Base-by-base conservation (phyloP, 768 basidiomycete species). In the Austroboletus eburneus region DNA sequence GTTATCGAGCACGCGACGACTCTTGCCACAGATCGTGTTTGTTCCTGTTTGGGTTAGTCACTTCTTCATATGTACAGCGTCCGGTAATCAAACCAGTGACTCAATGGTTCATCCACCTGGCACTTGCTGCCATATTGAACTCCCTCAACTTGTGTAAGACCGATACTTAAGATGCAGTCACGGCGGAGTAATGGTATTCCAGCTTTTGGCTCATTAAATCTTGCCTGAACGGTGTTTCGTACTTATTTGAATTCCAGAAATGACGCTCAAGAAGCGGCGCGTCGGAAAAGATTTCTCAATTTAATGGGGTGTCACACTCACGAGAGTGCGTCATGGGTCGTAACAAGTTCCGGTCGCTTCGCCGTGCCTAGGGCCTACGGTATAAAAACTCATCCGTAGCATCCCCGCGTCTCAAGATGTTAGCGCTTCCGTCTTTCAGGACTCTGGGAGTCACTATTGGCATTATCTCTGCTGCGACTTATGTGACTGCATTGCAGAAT, bases 401-500 rank as follows among this genome's bases (percentile, higher is more conserved):
- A 33, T 34, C 29, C 32, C 17, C 32, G 16, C 30, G 20, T 35
- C 21, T 39, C 17, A 23, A 33, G 6, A 66, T 59, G 34, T 18
- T 17, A 14, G 14, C 30, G 58, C 32, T 39, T 16, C 20, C 42
- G 10, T 48, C 40, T 38, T 34, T 49, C 38, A 55, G 23, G 27
- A 23, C 39, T 17, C 45, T 55, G 16, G 29, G 42, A 10, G n/a
- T 14, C 16, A 22, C 39, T 12, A 27, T 51, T 44, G 45, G 53
- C 23, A 32, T 63, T 34, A 35, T 63, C 25, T 51, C 30, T 10
- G 9, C 20, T 27, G 52, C 40, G 4, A 53, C 39, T 13, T 52
- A 49, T 8, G 57, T 43, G 23, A 20, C 29, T 29, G 65, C 59
- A 25, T 10, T 64, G 36, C 51, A 42, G 25, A 64, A 64, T 56